Conservation (phyloP, 1,139 yeast genomes). For the Blastobotrys arbuscula region DNA sequence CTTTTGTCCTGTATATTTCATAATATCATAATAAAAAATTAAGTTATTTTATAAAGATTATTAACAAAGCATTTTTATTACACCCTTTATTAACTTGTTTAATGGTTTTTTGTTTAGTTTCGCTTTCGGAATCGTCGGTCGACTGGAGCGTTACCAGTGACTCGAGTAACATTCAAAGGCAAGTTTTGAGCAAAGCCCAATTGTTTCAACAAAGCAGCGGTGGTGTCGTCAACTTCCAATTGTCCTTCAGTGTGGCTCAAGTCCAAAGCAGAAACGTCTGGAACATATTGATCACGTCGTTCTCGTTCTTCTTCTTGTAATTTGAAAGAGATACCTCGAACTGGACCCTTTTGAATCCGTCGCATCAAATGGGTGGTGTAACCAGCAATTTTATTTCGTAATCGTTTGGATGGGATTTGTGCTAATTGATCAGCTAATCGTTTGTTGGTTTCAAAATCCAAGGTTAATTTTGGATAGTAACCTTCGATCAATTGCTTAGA, state of each 20-base stretch:
- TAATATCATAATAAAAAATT: too few species aligned
- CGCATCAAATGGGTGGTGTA: slow-evolving; percentile 99
- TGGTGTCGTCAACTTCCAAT: slow-evolving; percentile 96
- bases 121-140: slow-evolving; percentile 95
- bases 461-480: slow-evolving; percentile 99
- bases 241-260: slow-evolving; percentile 94
- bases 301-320: slow-evolving; percentile 99
- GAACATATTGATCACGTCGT: slow-evolving; percentile 99
- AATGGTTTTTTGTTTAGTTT: too few species aligned
- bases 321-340: slow-evolving; percentile 99
- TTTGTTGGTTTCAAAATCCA: slow-evolving; percentile 99
- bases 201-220: slow-evolving; percentile 92
- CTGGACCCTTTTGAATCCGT: slow-evolving; percentile 99
- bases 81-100: too few species aligned
- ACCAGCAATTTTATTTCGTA: slow-evolving; percentile 99
- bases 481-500: slow-evolving; percentile 99
- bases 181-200: slow-evolving; percentile 80
- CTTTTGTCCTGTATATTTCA: too few species aligned
- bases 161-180: slow-evolving; percentile 86
- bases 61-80: too few species aligned
- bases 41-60: too few species aligned
- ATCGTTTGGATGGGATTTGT: slow-evolving; percentile 98
- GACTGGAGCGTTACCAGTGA: slow-evolving; percentile 87
- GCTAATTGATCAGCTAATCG: slow-evolving; percentile 98
- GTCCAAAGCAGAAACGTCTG: slow-evolving; percentile 99